These are phyloP conservation scores for Rhizopus delemar DNA, from an alignment of 371 early-diverging fungal species.

Conservation along the genomic window DNA sequence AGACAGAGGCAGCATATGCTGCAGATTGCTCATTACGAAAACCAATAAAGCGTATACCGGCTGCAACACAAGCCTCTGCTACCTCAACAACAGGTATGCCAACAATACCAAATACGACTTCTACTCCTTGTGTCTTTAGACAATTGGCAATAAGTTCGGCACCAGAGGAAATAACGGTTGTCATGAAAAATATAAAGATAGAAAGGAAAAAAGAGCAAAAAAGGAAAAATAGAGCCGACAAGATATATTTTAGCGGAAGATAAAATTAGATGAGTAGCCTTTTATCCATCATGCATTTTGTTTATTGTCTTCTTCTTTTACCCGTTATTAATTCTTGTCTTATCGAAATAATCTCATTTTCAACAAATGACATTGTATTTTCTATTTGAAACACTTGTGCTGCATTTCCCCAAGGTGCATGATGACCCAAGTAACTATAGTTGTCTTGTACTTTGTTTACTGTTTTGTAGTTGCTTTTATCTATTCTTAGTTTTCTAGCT, in stretches of 20 bases:
- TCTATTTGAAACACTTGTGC: constrained; percentile 27
- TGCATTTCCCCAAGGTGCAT: constrained; percentile 37
- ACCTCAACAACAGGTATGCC: constrained; percentile 81
- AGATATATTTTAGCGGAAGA: neutral
- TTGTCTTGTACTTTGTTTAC: constrained; percentile 21
- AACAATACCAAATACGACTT: constrained; percentile 81
- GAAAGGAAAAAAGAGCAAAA: constrained; percentile 3
- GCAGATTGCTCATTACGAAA: constrained; percentile 83
- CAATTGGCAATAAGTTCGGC: constrained; percentile 64
- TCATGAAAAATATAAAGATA: neutral
- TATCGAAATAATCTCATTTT: constrained; percentile 27
- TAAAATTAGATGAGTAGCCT: neutral
- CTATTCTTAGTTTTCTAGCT: constrained; percentile 41
- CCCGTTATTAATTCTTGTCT: constrained; percentile 37
- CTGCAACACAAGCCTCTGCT: constrained; percentile 72
- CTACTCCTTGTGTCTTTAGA: constrained; percentile 65
- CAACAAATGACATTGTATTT: constrained; percentile 29
- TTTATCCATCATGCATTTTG: neutral
- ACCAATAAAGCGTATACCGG: constrained; percentile 73
- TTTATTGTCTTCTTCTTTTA: constrained; percentile 27
- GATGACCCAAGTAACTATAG: constrained; percentile 45
- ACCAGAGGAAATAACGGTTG: constrained; percentile 47
- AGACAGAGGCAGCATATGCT: constrained; percentile 74
- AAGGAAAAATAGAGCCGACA: neutral
- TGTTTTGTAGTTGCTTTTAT: constrained; percentile 19